Conservation (phyloP, 148 eudicot species). For the Rhododendron ovatum region DNA sequence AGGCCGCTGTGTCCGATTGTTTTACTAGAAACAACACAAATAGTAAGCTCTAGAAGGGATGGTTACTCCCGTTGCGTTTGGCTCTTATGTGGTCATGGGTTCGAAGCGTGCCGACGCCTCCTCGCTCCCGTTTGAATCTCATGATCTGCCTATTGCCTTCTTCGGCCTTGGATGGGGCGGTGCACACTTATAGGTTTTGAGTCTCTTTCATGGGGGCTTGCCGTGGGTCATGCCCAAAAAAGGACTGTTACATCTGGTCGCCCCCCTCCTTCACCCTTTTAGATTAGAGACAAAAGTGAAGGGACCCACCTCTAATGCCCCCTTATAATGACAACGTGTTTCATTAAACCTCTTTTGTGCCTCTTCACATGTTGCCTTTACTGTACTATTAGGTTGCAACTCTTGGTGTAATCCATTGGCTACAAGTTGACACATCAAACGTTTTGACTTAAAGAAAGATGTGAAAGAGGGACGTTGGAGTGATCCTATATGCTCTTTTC, state of each 20-base stretch:
- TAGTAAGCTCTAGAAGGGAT: not conserved
- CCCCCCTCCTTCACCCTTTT: no score
- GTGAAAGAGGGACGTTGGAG: not conserved
- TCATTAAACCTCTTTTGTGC: not conserved
- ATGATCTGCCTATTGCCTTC: no score
- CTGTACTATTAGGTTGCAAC: not conserved
- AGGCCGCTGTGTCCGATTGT: not conserved
- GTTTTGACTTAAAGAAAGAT: not conserved
- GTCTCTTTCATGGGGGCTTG: no score
- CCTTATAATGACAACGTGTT: not conserved
- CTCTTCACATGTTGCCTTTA: not conserved
- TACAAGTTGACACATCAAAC: not conserved
- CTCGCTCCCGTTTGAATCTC: no score
- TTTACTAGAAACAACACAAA: not conserved
- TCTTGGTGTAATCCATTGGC: not conserved
- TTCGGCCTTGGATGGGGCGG: no score
- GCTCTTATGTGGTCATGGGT: no score
- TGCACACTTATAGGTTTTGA: no score
- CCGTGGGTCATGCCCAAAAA: no score
- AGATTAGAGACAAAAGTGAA: not conserved
- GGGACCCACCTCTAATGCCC: not conserved
- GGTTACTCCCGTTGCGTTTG: no score
- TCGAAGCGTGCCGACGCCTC: no score
- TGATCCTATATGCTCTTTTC: not conserved
- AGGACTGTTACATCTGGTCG: no score